A percentile compares a stretch with the other conserved stretches of the same genome.
Conservation (phyloP, 2,329 filamentous ascomycete species). For the Alternaria ethzedia region DNA sequence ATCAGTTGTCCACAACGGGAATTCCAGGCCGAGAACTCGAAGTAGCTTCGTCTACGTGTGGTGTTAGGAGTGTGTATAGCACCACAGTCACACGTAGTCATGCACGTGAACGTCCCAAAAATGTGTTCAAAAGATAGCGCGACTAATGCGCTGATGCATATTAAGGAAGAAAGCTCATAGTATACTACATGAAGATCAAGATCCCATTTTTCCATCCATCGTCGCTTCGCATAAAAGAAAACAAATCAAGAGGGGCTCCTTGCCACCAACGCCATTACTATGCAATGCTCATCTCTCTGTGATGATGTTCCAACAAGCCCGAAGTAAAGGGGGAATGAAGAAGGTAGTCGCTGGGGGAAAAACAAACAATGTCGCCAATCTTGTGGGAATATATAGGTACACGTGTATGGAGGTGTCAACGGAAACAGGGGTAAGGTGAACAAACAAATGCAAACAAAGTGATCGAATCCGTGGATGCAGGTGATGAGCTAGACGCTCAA, state of each 20-base stretch:
- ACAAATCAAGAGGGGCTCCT: not conserved
- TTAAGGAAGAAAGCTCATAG: constrained; percentile 1
- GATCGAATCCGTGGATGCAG: not conserved
- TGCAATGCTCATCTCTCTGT: constrained; percentile 21
- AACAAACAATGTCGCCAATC: constrained; percentile 20
- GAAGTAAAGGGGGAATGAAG: not conserved
- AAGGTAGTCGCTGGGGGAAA: constrained; percentile 1
- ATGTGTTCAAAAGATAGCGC: not conserved
- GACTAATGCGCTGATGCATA: not conserved
- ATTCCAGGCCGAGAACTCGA: too few species aligned
- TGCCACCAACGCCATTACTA: constrained; percentile 19
- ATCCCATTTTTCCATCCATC: constrained; percentile 4
- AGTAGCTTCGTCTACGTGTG: too few species aligned
- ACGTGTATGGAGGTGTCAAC: not conserved
- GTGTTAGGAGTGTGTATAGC: too few species aligned
- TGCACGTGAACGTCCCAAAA: not conserved
- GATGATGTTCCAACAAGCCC: not conserved
- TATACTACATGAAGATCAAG: constrained; percentile 10
- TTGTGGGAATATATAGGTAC: constrained; percentile 9
- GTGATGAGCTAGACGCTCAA: not conserved
- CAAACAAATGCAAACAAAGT: not conserved
- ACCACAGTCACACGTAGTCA: not conserved
- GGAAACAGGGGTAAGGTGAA: not conserved
- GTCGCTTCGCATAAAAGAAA: not conserved
- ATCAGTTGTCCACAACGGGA: too few species aligned